These are phyloP conservation scores for Coleophoma cylindrospora DNA, from an alignment of 2,329 filamentous ascomycete genomes.

Conservation along the genomic window DNA sequence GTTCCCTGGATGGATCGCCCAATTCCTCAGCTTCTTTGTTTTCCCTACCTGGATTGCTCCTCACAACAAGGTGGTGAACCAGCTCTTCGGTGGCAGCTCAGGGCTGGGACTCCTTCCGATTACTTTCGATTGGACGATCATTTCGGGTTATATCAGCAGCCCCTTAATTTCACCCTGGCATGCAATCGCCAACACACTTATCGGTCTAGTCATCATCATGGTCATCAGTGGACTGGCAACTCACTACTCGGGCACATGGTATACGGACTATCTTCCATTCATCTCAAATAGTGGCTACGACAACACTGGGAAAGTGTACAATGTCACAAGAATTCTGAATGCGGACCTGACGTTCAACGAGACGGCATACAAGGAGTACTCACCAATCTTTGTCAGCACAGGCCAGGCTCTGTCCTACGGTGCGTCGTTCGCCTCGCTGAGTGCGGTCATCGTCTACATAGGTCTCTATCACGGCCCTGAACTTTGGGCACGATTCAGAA, in stretches of 20 bases:
- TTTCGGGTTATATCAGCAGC: conserved; percentile 72
- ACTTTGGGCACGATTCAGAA: conserved; percentile 72
- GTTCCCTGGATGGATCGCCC: conserved; percentile 75
- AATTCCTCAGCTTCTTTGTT: conserved; percentile 83
- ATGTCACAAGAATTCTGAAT: conserved; percentile 76
- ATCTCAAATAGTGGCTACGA: conserved; percentile 81
- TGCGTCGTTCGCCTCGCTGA: conserved; percentile 77
- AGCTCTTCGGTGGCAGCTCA: conserved; percentile 81
- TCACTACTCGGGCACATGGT: conserved; percentile 76
- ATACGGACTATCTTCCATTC: conserved; percentile 81
- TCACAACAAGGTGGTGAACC: conserved; percentile 78
- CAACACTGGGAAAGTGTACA: conserved; percentile 73
- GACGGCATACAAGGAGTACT: conserved; percentile 74
- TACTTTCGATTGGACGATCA: conserved; percentile 89
- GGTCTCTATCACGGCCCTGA: conserved; percentile 80
- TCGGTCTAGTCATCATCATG: conserved; percentile 76
- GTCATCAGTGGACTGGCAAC: conserved; percentile 77
- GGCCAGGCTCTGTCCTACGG: conserved; percentile 86
- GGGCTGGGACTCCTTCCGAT: conserved; percentile 79
- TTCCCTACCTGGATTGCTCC: conserved; percentile 86
- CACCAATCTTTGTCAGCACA: conserved; percentile 77
- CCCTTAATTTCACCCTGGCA: conserved; percentile 80
- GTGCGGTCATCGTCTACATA: conserved; percentile 76
- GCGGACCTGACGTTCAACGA: conserved; percentile 72
- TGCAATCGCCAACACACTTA: conserved; percentile 80